phyloP scores from a whole-genome alignment of 768 basidiomycete species.

The Epithele typhae region DNA sequence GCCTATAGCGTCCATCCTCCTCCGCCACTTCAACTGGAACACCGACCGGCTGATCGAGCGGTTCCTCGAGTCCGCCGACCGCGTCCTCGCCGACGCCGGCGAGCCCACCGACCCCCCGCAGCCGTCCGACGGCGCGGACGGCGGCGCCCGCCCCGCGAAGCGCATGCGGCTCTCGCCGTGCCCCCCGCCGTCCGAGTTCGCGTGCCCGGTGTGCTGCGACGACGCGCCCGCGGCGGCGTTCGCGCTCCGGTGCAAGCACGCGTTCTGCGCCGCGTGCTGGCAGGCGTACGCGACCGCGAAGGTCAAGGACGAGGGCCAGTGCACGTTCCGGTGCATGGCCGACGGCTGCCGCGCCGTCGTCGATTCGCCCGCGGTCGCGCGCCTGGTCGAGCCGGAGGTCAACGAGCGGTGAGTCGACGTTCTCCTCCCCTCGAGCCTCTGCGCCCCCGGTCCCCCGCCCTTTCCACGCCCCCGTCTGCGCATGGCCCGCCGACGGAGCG shows the following conservation, averaged over 20 bases:
- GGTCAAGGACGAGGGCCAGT: conserved; percentile 77
- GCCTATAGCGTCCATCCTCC: conserved; percentile 68
- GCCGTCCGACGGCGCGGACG: conserved; percentile 3
- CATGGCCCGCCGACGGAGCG: no score
- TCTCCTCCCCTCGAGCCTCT: no score
- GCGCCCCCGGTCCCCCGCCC: no score
- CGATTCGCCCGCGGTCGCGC: conserved; percentile 52
- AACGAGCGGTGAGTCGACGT: conserved; percentile 13
- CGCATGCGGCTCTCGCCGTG: conserved; percentile 22
- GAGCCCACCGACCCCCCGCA: conserved; percentile 34
- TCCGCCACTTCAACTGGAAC: conserved; percentile 91
- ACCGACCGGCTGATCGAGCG: conserved; percentile 92
- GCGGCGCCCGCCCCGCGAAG: conserved; percentile 20
- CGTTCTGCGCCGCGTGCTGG: conserved; percentile 86
- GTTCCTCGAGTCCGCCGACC: conserved; percentile 86
- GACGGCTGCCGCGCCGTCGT: conserved; percentile 64
- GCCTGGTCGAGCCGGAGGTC: conserved; percentile 45
- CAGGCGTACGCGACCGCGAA: conserved; percentile 70
- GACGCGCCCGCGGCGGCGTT: conserved; percentile 48
- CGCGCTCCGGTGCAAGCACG: conserved; percentile 75
- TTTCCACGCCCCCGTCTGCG: no score
- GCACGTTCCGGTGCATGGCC: conserved; percentile 73
- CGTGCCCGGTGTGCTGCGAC: conserved; percentile 92
- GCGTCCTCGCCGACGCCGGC: conserved; percentile 43
- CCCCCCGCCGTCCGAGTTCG: conserved; percentile 45